A percentile compares a stretch with the other conserved stretches of the same genome.
Conservation (phyloP, 2,329 filamentous ascomycete species). For the Sporothrix dimorphospora region DNA sequence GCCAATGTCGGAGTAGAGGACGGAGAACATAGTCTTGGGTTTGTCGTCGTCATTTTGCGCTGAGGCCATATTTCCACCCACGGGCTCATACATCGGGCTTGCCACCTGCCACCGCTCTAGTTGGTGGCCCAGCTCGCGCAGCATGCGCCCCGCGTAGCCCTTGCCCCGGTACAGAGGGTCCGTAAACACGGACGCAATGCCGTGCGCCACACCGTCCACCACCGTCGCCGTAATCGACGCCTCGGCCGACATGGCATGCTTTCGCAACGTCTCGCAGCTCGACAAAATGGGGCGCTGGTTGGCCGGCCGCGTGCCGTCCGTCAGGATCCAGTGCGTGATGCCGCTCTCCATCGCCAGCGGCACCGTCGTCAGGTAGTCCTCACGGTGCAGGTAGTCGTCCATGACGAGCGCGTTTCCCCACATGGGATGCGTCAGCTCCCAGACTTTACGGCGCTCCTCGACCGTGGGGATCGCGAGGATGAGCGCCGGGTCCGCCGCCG, state of each 20-base stretch:
- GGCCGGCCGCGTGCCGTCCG: slow-evolving; percentile 46
- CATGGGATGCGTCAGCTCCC: slow-evolving; percentile 56
- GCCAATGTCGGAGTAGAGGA: slow-evolving; percentile 86
- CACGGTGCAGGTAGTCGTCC: slow-evolving; percentile 62
- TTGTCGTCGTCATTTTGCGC: background rate
- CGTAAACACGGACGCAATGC: slow-evolving; percentile 80
- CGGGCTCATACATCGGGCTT: slow-evolving; percentile 34
- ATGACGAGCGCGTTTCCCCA: slow-evolving; percentile 63
- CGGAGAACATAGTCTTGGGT: slow-evolving; percentile 63
- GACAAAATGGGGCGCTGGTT: slow-evolving; percentile 59
- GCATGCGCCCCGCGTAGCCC: slow-evolving; percentile 79
- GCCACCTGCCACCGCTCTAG: slow-evolving; percentile 46
- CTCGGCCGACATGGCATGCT: slow-evolving; percentile 50
- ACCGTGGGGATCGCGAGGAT: slow-evolving; percentile 60
- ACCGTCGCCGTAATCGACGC: slow-evolving; percentile 16
- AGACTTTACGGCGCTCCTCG: slow-evolving; percentile 58
- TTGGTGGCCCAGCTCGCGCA: slow-evolving; percentile 61
- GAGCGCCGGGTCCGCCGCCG: slow-evolving; percentile 44
- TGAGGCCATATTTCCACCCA: slow-evolving; percentile 20
- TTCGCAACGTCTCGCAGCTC: slow-evolving; percentile 66
- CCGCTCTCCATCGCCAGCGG: slow-evolving; percentile 62
- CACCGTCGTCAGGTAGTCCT: slow-evolving; percentile 59
- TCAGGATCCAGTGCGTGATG: slow-evolving; percentile 67
- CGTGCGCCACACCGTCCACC: slow-evolving; percentile 66
- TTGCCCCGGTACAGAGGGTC: slow-evolving; percentile 66